These are phyloP conservation scores for Yamadazyma membranifaciens DNA, from an alignment of 1,139 yeast species.

Conservation along the genomic window DNA sequence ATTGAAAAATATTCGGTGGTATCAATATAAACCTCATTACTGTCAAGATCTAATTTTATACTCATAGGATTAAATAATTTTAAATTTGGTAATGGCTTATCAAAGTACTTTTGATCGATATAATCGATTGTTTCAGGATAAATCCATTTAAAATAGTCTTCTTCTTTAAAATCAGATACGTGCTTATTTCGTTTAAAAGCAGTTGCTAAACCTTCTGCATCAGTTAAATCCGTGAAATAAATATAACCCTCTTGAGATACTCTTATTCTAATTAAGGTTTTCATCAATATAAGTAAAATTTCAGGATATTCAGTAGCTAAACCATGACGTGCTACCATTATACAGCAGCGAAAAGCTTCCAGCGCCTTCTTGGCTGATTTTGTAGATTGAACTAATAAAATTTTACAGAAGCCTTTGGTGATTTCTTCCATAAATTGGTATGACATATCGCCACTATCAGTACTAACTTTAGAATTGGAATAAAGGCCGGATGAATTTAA, in stretches of 20 bases:
- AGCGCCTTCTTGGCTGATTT: constrained; percentile 28
- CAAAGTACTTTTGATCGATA: constrained; percentile 42
- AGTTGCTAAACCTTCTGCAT: constrained; percentile 66
- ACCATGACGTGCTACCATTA: constrained; percentile 27
- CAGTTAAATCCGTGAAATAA: constrained; percentile 54
- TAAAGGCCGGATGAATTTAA: constrained; percentile 18
- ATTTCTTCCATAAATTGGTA: constrained; percentile 20
- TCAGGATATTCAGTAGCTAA: constrained; percentile 26
- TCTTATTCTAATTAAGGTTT: constrained; percentile 57
- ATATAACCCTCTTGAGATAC: constrained; percentile 46
- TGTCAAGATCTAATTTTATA: constrained; percentile 11
- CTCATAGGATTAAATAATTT: constrained; percentile 15
- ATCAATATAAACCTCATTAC: constrained; percentile 26
- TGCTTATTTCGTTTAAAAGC: constrained; percentile 51
- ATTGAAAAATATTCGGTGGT: constrained; percentile 52
- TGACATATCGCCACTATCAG: constrained; percentile 3
- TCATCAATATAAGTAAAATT: constrained; percentile 47
- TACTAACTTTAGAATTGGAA: constrained; percentile 6
- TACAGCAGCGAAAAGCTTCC: constrained; percentile 26
- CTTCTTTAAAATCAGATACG: constrained; percentile 19
- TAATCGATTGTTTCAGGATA: constrained; percentile 58
- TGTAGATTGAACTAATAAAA: constrained; percentile 28
- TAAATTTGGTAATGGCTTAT: constrained; percentile 26
- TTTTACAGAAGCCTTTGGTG: constrained; percentile 31
- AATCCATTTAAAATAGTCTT: constrained; percentile 42